These are phyloP conservation scores for Hypoxylon fuscum DNA, from an alignment of 495 filamentous ascomycete species.

Conservation along the genomic window DNA sequence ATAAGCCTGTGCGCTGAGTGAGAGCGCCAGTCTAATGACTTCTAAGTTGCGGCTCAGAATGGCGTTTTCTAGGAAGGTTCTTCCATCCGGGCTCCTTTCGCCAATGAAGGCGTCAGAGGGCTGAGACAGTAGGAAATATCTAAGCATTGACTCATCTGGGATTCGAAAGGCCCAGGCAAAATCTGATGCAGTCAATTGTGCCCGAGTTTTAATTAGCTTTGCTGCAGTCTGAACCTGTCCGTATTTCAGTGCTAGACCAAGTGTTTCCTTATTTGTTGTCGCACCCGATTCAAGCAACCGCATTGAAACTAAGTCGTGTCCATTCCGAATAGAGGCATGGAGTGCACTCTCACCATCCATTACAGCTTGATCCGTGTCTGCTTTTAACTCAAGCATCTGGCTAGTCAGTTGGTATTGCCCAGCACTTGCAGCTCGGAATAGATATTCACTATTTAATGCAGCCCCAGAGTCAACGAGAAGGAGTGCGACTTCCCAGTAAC, in stretches of 20 bases:
- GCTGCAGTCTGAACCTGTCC: background rate
- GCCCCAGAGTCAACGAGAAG: conserved; percentile 6
- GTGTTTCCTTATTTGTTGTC: background rate
- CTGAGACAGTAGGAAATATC: background rate
- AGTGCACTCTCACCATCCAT: background rate
- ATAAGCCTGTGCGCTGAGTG: background rate
- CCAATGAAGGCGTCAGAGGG: background rate
- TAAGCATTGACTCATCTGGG: background rate
- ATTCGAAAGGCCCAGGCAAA: background rate
- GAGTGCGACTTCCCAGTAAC: background rate
- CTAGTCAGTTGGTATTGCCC: background rate
- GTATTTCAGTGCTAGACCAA: background rate
- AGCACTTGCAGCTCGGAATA: background rate
- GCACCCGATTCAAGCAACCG: background rate
- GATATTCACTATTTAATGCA: background rate
- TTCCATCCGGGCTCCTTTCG: background rate
- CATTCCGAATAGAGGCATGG: background rate
- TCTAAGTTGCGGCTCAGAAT: conserved; percentile 10
- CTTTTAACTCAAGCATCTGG: background rate
- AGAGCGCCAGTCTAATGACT: conserved; percentile 9
- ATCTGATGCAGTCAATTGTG: background rate
- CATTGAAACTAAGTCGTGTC: background rate
- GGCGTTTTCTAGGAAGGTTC: conserved; percentile 22
- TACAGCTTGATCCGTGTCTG: background rate
- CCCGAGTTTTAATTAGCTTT: background rate